Conservation (phyloP, 208 protist genomes). For the Leishmania major region DNA sequence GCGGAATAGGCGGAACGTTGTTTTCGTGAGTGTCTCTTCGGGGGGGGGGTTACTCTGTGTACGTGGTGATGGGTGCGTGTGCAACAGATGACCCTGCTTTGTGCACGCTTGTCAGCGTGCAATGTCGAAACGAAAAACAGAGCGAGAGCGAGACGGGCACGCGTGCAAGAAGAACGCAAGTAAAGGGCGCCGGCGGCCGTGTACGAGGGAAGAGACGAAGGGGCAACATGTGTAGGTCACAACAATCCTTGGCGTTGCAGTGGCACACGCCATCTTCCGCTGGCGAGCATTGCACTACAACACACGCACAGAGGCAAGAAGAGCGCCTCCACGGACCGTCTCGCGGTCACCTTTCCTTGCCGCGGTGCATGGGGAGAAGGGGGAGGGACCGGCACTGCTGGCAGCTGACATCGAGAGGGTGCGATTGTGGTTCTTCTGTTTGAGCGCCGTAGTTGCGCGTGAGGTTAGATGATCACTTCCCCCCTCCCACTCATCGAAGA, state of each 20-base stretch:
- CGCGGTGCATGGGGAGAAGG: not conserved
- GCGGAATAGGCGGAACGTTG: slow-evolving; percentile 53
- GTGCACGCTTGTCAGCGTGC: not conserved
- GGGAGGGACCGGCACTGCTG: not conserved
- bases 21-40: not conserved
- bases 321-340: too few relatives aligned
- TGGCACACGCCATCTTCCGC: not conserved
- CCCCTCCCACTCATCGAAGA: not conserved
- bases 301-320: not conserved
- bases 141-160: too few relatives aligned
- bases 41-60: not conserved
- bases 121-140: not conserved
- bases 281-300: not conserved
- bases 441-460: not conserved
- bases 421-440: not conserved
- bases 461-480: not conserved
- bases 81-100: not conserved
- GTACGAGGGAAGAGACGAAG: too few relatives aligned
- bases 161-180: not conserved
- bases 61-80: not conserved
- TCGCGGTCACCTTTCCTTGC: not conserved
- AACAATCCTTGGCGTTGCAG: not conserved
- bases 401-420: not conserved
- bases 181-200: not conserved
- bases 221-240: too few relatives aligned